Percentiles rank a stretch among this genome's conserved stretches.
Evolutionary conservation across 2,329 filamentous ascomycete genomes (phyloP).

Genomic region (Paecilomyces sp.): DNA sequence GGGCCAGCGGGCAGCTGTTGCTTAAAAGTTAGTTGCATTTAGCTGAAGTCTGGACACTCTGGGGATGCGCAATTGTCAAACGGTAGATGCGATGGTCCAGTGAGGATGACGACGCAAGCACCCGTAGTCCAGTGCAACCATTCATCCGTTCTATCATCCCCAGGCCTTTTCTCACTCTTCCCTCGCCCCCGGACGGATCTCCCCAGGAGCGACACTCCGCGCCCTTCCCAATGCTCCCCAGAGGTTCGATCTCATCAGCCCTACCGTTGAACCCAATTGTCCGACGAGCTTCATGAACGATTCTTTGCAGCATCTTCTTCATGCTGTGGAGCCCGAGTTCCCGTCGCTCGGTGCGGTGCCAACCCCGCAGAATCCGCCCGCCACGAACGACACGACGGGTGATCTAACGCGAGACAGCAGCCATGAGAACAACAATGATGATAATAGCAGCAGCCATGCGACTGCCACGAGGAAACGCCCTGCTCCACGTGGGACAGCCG

Average conservation of each 20-base stretch:
- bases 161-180: background rate
- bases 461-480: conserved; percentile 7
- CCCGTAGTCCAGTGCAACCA: background rate
- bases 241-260: background rate
- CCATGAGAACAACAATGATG: background rate
- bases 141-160: background rate
- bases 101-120: background rate
- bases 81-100: background rate
- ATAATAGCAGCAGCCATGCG: background rate
- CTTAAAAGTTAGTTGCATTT: background rate
- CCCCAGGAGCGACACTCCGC: background rate
- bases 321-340: conserved; percentile 6
- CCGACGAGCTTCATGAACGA: conserved; percentile 4
- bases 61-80: background rate
- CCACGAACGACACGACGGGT: background rate
- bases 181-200: background rate
- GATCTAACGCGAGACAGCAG: background rate
- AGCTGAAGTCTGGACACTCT: background rate
- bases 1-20: background rate
- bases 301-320: conserved; percentile 9
- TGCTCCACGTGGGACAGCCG: conserved; percentile 9
- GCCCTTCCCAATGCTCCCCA: background rate
- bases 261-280: background rate
- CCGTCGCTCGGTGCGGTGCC: conserved; percentile 5
- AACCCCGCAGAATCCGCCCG: conserved; percentile 3